Percentiles rank a stretch among this genome's conserved stretches.
phyloP scores from a whole-genome alignment of 148 eudicot genomes.

The Chenopodium berlandieri region DNA sequence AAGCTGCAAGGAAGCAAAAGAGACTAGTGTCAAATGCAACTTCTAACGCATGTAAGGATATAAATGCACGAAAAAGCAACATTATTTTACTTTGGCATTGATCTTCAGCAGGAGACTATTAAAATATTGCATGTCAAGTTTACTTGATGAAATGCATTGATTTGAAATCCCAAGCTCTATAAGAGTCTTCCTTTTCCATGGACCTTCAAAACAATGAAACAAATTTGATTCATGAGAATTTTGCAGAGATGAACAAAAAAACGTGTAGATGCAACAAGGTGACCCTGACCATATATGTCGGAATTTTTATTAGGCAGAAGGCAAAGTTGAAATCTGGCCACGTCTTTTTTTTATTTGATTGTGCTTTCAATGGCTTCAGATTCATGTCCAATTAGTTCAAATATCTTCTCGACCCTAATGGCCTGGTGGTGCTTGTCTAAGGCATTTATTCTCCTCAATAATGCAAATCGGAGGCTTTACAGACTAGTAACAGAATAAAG shows the following conservation, averaged over 20 bases:
- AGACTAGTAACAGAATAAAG: background rate
- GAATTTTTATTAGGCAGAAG: slow-evolving; percentile 33
- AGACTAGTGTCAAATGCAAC: background rate
- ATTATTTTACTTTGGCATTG: slow-evolving; percentile 48
- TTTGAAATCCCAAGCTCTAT: slow-evolving; percentile 47
- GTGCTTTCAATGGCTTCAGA: slow-evolving; percentile 11
- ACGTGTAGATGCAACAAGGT: background rate
- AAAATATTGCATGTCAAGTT: slow-evolving; percentile 53
- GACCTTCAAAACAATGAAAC: slow-evolving; percentile 33
- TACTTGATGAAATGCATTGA: slow-evolving; percentile 54
- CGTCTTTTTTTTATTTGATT: background rate
- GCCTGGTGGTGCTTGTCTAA: slow-evolving; percentile 34
- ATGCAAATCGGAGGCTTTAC: slow-evolving; percentile 16
- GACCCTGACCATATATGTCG: slow-evolving; percentile 25
- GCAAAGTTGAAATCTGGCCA: slow-evolving; percentile 29
- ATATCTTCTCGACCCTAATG: slow-evolving; percentile 43
- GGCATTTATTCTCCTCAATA: slow-evolving; percentile 32
- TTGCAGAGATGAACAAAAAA: slow-evolving; percentile 1
- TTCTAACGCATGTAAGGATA: background rate
- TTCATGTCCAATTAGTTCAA: slow-evolving; percentile 15
- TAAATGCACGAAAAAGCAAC: background rate
- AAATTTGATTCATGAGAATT: background rate
- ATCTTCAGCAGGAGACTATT: slow-evolving; percentile 59
- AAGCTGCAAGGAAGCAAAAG: slow-evolving; percentile 27
- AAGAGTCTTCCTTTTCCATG: slow-evolving; percentile 56